A percentile compares a stretch with the other conserved stretches of the same genome.
These are phyloP conservation scores for Phytopythium litorale DNA, from an alignment of 352 stramenopile species.

Conservation along the genomic window DNA sequence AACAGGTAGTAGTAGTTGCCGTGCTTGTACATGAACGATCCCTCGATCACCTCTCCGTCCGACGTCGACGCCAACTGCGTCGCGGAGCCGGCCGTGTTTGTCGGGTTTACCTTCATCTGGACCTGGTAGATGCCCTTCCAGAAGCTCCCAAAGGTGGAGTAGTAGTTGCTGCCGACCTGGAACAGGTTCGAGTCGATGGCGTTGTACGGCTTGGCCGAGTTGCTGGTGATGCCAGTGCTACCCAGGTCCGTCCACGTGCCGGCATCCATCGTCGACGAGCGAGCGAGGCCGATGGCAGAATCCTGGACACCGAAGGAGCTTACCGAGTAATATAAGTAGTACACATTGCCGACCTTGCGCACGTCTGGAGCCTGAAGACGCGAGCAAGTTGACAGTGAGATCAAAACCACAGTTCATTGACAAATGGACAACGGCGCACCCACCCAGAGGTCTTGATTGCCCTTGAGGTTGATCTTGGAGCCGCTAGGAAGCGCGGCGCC, in stretches of 20 bases:
- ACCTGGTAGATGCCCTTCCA: constrained; percentile 36
- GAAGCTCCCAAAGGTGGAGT: constrained; percentile 38
- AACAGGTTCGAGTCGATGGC: constrained; percentile 51
- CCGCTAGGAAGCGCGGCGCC: constrained; percentile 28
- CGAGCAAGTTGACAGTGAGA: background rate
- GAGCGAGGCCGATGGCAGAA: constrained; percentile 39
- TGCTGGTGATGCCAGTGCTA: constrained; percentile 29
- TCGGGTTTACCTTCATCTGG: constrained; percentile 14
- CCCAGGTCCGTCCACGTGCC: constrained; percentile 6
- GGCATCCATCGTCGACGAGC: constrained; percentile 37
- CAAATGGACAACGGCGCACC: background rate
- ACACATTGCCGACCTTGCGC: constrained; percentile 34
- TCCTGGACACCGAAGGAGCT: constrained; percentile 37
- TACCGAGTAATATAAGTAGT: constrained; percentile 62
- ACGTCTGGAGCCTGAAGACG: constrained; percentile 29
- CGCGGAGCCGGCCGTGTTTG: constrained; percentile 5
- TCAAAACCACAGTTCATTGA: too few species aligned
- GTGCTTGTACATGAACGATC: constrained; percentile 28
- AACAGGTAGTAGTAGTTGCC: constrained; percentile 44
- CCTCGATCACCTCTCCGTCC: constrained; percentile 33
- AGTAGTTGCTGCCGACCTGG: constrained; percentile 25
- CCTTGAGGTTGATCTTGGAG: constrained; percentile 37
- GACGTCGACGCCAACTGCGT: constrained; percentile 24
- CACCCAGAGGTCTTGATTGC: constrained; percentile 40
- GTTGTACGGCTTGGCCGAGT: constrained; percentile 38